phyloP scores from a whole-genome alignment of 495 filamentous ascomycete genomes.

The Hypoxylon fragiforme region DNA sequence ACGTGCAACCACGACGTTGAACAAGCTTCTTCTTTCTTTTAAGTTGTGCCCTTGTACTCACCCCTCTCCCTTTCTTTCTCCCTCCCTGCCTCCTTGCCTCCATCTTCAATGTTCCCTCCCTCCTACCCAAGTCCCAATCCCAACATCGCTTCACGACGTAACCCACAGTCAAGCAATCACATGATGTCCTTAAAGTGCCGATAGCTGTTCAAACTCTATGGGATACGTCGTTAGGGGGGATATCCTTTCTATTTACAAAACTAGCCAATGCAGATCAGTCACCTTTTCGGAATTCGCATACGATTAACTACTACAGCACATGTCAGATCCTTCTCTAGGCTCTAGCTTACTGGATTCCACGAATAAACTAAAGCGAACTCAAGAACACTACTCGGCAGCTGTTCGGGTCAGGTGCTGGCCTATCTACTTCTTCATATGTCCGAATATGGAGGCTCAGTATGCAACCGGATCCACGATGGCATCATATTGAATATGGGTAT shows the following conservation, averaged over 20 bases:
- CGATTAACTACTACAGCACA: slow-evolving; percentile 28
- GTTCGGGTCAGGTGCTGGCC: slow-evolving; percentile 3
- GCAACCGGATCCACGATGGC: slow-evolving; percentile 33
- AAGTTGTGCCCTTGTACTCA: neutral
- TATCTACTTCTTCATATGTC: slow-evolving; percentile 15
- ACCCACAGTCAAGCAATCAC: slow-evolving; percentile 10
- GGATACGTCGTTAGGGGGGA: neutral
- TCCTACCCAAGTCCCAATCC: too few relatives aligned
- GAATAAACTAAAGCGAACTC: slow-evolving; percentile 15
- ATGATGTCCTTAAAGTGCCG: slow-evolving; percentile 10
- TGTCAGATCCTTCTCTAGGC: slow-evolving; percentile 32
- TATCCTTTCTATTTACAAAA: slow-evolving; percentile 13
- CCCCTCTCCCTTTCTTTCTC: too few relatives aligned
- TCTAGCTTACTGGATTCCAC: slow-evolving; percentile 11
- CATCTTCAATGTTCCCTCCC: too few relatives aligned
- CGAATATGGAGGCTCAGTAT: slow-evolving; percentile 26
- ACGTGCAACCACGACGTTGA: slow-evolving; percentile 19
- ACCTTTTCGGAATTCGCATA: slow-evolving; percentile 24
- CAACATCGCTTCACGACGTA: slow-evolving; percentile 11
- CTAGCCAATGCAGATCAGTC: slow-evolving; percentile 16
- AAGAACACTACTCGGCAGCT: slow-evolving; percentile 24
- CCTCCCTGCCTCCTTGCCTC: too few relatives aligned
- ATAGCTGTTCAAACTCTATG: neutral
- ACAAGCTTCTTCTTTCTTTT: neutral
- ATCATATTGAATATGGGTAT: slow-evolving; percentile 31